These are phyloP conservation scores for Arctium minus DNA, from an alignment of 129 eudicot species.

Conservation along the genomic window DNA sequence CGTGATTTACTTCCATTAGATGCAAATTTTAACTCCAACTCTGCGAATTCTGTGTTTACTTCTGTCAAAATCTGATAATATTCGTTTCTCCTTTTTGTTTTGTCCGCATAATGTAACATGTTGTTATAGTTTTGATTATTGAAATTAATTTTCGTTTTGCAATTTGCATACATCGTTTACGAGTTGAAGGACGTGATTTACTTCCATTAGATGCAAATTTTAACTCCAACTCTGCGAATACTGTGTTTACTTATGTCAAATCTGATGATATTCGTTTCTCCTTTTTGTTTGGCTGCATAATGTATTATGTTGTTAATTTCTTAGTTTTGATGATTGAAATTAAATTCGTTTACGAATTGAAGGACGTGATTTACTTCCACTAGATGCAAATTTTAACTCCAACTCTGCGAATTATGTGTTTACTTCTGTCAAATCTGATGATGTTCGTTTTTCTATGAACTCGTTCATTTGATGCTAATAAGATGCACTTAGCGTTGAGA, in stretches of 20 bases:
- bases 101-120: constrained; percentile 15
- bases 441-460: background rate
- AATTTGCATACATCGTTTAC: background rate
- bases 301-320: constrained; percentile 8
- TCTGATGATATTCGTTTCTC: background rate
- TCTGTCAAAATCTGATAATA: background rate
- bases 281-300: background rate
- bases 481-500: no score
- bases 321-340: background rate
- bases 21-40: background rate
- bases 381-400: background rate
- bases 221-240: background rate
- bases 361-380: background rate
- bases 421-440: background rate
- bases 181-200: background rate
- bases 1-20: background rate
- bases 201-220: background rate
- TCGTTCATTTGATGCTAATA: background rate
- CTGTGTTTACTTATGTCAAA: background rate
- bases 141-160: background rate
- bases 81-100: background rate
- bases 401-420: background rate
- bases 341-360: background rate
- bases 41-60: background rate
- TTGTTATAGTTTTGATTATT: background rate